Evolutionary conservation across 2,329 filamentous ascomycete species (phyloP), one percentile per base, ranked within the genome.

Genomic region (Fusarium burgessii): DNA sequence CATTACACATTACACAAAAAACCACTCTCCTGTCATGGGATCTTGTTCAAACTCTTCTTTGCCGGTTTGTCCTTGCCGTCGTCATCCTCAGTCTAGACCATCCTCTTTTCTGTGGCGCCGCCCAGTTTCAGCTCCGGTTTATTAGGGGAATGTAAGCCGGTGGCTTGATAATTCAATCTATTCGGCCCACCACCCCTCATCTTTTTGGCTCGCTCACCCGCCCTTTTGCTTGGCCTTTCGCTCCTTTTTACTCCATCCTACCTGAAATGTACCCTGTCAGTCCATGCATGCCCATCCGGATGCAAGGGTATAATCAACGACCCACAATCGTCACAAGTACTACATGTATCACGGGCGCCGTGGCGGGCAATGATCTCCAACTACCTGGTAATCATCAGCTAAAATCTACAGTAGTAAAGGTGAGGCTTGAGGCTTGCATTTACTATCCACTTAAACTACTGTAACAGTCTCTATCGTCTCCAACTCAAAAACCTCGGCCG

Each of bases 361-460:
- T 23, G 27, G 38, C 47, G 47, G 47, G 35, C 23, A 32, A 51
- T 40, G 51, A 55, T 55, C 51, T 23, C 9, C 51, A 10, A 17
- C 38, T 15, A 46, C 51, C 51, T 29, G n/a, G 51, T 25, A n/a
- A 10, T 20, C 32, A 32, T 46, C 32, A 38, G 32, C 32, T 33
- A 32, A 51, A 25, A 4, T 23, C 47, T 51, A 36, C 27, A 23
- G 6, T 23, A 23, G 51, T 23, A 23, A 25, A n/a, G 13, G 23
- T n/a, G 46, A 40, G 56, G 56, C 56, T 41, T n/a, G 46, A 40
- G 56, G 56, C 56, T 41, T 27, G 35, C 42, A 46, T 51, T 55
- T 14, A 55, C 35, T 27, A 54, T n/a, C n/a, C n/a, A 25, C 35
- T 40, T 40, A 72, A 7, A 69, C 59, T 47, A 72, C 40, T 12